Percentiles rank a stretch among this genome's conserved stretches.
Conservation (phyloP, 129 eudicot species). For the Pulicaria dysenterica region DNA sequence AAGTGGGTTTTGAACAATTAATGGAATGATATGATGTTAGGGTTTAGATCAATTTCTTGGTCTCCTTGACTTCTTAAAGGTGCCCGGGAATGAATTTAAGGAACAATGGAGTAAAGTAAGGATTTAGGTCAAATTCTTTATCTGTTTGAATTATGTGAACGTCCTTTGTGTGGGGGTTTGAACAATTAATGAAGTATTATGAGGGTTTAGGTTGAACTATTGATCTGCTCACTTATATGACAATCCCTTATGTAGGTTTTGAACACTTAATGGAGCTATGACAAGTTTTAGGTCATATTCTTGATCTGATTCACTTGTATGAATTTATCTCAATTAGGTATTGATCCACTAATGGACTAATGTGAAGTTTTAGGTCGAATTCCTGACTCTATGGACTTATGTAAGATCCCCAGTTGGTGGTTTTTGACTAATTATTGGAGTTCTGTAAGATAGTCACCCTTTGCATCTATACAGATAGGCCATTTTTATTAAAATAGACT, state of each 20-base stretch:
- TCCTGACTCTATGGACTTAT: neutral
- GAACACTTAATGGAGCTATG: neutral
- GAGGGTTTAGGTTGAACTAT: slow-evolving; percentile 16
- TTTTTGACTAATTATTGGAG: slow-evolving; percentile 15
- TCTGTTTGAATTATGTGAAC: neutral
- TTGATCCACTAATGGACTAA: neutral
- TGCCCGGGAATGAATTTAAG: too few species aligned
- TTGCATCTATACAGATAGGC: neutral
- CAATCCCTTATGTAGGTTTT: neutral
- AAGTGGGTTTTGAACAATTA: slow-evolving; percentile 25
- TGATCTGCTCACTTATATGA: neutral
- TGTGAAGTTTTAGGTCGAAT: too few species aligned
- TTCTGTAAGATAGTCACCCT: slow-evolving; percentile 12
- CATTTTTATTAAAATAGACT: too few species aligned
- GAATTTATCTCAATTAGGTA: neutral
- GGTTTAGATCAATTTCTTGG: slow-evolving; percentile 12
- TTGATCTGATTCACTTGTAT: slow-evolving; percentile 12
- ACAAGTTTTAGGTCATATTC: slow-evolving; percentile 9
- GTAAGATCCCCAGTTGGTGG: neutral
- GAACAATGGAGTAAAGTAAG: slow-evolving; percentile 11
- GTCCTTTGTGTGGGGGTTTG: neutral
- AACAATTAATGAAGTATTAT: neutral
- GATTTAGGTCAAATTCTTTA: slow-evolving; percentile 13
- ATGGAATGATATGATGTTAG: slow-evolving; percentile 19
- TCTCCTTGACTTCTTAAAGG: neutral